These are phyloP conservation scores for Alliaria petiolata DNA, from an alignment of 345 rosid species.

Conservation along the genomic window DNA sequence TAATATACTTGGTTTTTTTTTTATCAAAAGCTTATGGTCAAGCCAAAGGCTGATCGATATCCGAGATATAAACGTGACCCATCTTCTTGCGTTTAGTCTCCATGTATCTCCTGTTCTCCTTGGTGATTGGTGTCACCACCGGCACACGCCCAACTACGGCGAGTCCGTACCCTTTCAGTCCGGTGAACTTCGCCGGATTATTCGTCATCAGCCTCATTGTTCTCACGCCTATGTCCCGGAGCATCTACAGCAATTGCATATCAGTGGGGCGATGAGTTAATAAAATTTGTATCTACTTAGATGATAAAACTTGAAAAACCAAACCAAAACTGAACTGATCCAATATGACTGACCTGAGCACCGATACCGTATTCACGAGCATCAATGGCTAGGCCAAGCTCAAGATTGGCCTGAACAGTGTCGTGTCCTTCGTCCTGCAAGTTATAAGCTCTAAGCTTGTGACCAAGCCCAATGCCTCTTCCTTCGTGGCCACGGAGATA, in stretches of 20 bases:
- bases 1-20: too few species aligned
- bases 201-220: constrained; percentile 91
- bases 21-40: constrained; percentile 28
- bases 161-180: constrained; percentile 77
- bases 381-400: constrained; percentile 82
- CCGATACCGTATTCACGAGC: constrained; percentile 87
- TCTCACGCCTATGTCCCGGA: constrained; percentile 68
- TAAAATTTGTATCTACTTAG: not conserved
- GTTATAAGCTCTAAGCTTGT: constrained; percentile 79
- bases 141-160: constrained; percentile 85
- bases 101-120: constrained; percentile 74
- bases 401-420: constrained; percentile 79
- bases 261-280: too few species aligned
- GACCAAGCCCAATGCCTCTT: constrained; percentile 89
- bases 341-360: constrained; percentile 61
- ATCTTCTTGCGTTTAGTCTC: constrained; percentile 79
- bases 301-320: not conserved
- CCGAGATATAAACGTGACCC: constrained; percentile 87
- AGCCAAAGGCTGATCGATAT: constrained; percentile 43
- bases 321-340: not conserved
- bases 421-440: constrained; percentile 90
- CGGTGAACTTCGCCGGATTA: constrained; percentile 86
- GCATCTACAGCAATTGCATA: constrained; percentile 41
- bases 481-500: constrained; percentile 95
- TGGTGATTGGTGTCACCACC: constrained; percentile 71